phyloP scores from a whole-genome alignment of 169 alveolate genomes.

The Cryptosporidium ryanae region DNA sequence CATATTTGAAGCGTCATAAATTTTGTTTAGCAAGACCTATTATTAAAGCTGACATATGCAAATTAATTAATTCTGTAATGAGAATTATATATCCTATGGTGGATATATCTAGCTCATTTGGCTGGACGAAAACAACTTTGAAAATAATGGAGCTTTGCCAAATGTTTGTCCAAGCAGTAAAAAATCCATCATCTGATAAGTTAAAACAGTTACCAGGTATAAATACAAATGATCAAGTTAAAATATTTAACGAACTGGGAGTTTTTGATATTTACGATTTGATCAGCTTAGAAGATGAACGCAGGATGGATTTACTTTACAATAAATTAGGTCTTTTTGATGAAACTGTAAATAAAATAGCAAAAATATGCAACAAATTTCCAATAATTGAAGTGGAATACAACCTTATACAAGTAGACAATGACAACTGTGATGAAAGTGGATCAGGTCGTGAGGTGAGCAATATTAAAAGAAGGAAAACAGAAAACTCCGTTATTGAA shows the following conservation, averaged over 20 bases:
- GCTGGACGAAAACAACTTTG: slow-evolving; percentile 94
- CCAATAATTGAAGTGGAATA: slow-evolving; percentile 87
- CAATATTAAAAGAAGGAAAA: slow-evolving; percentile 54
- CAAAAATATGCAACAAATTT: slow-evolving; percentile 89
- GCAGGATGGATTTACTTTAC: slow-evolving; percentile 87
- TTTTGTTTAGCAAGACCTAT: neutral
- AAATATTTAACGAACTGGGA: slow-evolving; percentile 76
- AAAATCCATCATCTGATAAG: slow-evolving; percentile 87
- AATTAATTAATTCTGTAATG: slow-evolving; percentile 82
- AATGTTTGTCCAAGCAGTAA: slow-evolving; percentile 96
- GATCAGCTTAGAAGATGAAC: slow-evolving; percentile 95
- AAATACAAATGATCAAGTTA: slow-evolving; percentile 13
- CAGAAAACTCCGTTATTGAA: slow-evolving; percentile 70
- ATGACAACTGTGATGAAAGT: neutral
- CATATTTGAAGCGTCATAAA: slow-evolving; percentile 47
- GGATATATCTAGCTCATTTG: slow-evolving; percentile 96
- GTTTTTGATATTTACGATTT: slow-evolving; percentile 93
- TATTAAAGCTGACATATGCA: slow-evolving; percentile 65
- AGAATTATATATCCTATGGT: slow-evolving; percentile 95
- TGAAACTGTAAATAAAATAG: slow-evolving; percentile 86
- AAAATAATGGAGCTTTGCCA: slow-evolving; percentile 96
- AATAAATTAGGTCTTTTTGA: slow-evolving; percentile 79
- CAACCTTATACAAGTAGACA: slow-evolving; percentile 68
- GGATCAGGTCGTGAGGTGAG: too few species aligned
- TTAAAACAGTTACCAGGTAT: slow-evolving; percentile 78